Conservation (phyloP, 2,329 filamentous ascomycete species). For the Cladosporium austrohemisphaericum region DNA sequence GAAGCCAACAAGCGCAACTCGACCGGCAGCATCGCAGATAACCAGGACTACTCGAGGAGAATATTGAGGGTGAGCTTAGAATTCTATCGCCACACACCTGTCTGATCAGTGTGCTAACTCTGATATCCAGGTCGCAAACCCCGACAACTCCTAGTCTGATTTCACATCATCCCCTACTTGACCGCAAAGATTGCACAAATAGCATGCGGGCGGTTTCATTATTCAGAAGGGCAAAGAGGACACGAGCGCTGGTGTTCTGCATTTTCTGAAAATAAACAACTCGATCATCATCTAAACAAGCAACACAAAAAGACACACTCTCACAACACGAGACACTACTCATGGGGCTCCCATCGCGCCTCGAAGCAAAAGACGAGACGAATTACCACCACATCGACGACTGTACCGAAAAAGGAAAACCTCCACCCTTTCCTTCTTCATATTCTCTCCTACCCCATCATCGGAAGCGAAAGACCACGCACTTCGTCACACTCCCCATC, state of each 20-base stretch:
- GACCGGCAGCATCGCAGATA: constrained; percentile 93
- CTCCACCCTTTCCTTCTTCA: constrained; percentile 11
- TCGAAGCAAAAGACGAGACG: constrained; percentile 14
- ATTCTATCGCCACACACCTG: not conserved
- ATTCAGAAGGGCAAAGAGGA: not conserved
- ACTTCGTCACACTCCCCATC: too few relatives aligned
- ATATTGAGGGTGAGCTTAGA: constrained; percentile 74
- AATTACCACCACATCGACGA: constrained; percentile 15
- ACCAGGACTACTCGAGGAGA: constrained; percentile 92
- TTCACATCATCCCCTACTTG: not conserved
- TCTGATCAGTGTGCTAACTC: not conserved
- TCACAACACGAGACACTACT: not conserved
- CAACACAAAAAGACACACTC: not conserved
- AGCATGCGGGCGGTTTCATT: constrained; percentile 5
- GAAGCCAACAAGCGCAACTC: constrained; percentile 56
- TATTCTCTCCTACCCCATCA: too few relatives aligned
- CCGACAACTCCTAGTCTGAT: constrained; percentile 6
- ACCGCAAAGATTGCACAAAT: constrained; percentile 8
- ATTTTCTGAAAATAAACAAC: constrained; percentile 11
- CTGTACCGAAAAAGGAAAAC: constrained; percentile 13
- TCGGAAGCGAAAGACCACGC: too few relatives aligned
- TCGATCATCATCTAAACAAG: too few relatives aligned
- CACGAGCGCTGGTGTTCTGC: constrained; percentile 7
- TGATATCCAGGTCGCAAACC: constrained; percentile 11
- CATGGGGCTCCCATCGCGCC: not conserved